Evolutionary conservation across 2,329 filamentous ascomycete species (phyloP).

Genomic region (Colletotrichum orchidophilum): DNA sequence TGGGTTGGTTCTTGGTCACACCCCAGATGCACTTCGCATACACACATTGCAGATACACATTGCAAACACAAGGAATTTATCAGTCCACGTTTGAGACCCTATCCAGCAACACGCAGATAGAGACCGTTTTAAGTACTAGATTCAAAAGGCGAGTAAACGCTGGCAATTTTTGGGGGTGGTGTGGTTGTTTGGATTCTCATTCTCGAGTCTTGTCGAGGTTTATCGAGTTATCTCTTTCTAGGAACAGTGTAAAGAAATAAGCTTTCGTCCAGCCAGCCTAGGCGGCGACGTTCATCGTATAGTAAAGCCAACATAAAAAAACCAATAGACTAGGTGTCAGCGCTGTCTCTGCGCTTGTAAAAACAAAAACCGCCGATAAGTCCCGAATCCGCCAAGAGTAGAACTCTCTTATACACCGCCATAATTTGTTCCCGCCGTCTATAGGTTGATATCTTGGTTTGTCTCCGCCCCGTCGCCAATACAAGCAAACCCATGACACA

Average conservation of each 20-base stretch:
- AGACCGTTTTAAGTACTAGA: neutral
- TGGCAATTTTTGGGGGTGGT: too few relatives aligned
- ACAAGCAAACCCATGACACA: slow-evolving; percentile 16
- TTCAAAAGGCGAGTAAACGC: neutral
- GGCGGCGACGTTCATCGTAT: slow-evolving; percentile 7
- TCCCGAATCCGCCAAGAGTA: slow-evolving; percentile 1
- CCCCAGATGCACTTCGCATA: neutral
- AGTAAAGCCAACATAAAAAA: slow-evolving; percentile 7
- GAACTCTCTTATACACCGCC: slow-evolving; percentile 15
- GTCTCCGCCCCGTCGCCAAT: neutral
- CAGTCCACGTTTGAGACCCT: neutral
- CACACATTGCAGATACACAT: too few relatives aligned
- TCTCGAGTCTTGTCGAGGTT: slow-evolving; percentile 5
- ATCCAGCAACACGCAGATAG: neutral
- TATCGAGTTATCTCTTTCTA: slow-evolving; percentile 13
- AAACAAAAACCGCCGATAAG: neutral
- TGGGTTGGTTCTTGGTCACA: neutral
- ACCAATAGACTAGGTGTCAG: slow-evolving; percentile 8
- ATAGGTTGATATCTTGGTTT: slow-evolving; percentile 26
- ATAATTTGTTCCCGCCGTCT: slow-evolving; percentile 14
- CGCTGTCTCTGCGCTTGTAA: neutral
- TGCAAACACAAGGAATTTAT: neutral
- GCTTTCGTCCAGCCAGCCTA: slow-evolving; percentile 23
- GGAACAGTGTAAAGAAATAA: slow-evolving; percentile 3
- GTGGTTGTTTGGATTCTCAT: neutral